Evolutionary conservation across 1,284 basidiomycete genomes (phyloP).

Genomic region (Cryptococcus hybrid): DNA sequence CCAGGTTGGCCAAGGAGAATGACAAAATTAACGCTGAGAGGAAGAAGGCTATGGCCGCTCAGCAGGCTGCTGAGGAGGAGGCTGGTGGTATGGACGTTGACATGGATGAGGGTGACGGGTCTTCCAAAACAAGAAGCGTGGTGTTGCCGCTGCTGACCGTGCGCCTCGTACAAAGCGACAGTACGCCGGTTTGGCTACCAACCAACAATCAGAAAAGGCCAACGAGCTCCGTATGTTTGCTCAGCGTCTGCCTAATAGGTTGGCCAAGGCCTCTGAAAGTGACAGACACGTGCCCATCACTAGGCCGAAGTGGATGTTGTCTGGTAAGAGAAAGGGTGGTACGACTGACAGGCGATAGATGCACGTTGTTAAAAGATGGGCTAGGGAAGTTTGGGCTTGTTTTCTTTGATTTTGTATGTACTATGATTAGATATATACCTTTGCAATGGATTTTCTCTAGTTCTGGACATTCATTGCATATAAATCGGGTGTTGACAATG

Average conservation of each 20-base stretch:
- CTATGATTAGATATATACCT: constrained; percentile 3
- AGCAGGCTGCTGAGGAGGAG: constrained; percentile 30
- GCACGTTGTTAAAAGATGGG: not conserved
- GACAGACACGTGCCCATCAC: constrained; percentile 61
- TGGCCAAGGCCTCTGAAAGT: constrained; percentile 83
- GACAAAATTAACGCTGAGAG: constrained; percentile 12
- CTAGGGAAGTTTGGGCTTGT: not conserved
- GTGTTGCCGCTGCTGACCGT: constrained; percentile 55
- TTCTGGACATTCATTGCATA: not conserved
- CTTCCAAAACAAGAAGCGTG: constrained; percentile 55
- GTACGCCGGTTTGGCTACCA: constrained; percentile 73
- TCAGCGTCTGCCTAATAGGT: constrained; percentile 78
- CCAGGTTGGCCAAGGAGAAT: constrained; percentile 56
- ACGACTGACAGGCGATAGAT: constrained; percentile 75
- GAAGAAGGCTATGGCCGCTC: constrained; percentile 40
- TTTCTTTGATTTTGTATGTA: constrained; percentile 6
- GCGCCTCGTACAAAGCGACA: constrained; percentile 69
- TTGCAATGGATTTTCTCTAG: not conserved
- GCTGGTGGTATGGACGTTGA: constrained; percentile 32
- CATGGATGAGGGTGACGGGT: constrained; percentile 36
- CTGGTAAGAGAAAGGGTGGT: constrained; percentile 84
- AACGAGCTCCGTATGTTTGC: constrained; percentile 76
- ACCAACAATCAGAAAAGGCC: constrained; percentile 76
- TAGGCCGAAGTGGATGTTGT: constrained; percentile 60
- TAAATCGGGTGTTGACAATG: not conserved